Conservation (phyloP, 106 monocot genomes). For the Hemerocallis citrina region DNA sequence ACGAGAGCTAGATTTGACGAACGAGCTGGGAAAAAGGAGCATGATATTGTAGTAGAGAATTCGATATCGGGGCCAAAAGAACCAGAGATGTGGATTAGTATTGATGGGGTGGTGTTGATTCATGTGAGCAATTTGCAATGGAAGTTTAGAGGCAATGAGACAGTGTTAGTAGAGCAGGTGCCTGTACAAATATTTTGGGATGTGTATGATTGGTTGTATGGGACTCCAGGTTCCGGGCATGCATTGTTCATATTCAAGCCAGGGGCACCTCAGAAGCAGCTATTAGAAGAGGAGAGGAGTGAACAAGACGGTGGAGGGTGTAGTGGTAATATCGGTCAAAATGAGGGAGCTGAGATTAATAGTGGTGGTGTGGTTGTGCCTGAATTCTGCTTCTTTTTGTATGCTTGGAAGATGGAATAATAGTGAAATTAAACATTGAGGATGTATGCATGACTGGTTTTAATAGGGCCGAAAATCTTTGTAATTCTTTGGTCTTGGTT, state of each 20-base stretch:
- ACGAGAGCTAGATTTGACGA: slow-evolving; percentile 46
- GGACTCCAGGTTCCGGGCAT: slow-evolving; percentile 26
- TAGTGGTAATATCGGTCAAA: background rate
- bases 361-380: background rate
- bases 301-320: background rate
- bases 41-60: slow-evolving; percentile 77
- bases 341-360: background rate
- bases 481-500: no score
- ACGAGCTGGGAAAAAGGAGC: slow-evolving; percentile 45
- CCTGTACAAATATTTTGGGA: slow-evolving; percentile 94
- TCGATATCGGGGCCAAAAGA: slow-evolving; percentile 34
- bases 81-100: slow-evolving; percentile 82
- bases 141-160: slow-evolving; percentile 88
- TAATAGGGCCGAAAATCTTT: no score
- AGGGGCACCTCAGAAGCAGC: slow-evolving; percentile 6
- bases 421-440: no score
- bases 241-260: slow-evolving; percentile 77
- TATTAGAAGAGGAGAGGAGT: background rate
- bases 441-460: no score
- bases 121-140: slow-evolving; percentile 76
- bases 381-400: slow-evolving; percentile 71
- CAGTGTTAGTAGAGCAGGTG: slow-evolving; percentile 45
- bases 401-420: slow-evolving; percentile 78
- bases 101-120: slow-evolving; percentile 56
- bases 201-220: slow-evolving; percentile 83